Conservation (phyloP, 768 basidiomycete genomes). For the Calocera viscosa region DNA sequence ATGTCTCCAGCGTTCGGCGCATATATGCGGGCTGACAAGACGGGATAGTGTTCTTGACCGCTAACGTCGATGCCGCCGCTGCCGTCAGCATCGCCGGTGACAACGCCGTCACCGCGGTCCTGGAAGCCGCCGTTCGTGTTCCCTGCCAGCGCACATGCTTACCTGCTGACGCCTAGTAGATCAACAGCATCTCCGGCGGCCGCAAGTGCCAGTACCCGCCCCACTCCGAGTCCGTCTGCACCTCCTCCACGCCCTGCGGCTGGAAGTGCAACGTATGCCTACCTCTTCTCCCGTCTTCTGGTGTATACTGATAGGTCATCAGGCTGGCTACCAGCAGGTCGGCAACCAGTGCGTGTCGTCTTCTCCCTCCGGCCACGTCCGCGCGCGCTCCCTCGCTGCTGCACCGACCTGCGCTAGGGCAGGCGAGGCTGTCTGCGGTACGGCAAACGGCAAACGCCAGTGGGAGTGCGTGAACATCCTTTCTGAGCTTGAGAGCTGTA, state of each 20-base stretch:
- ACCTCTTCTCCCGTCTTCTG: neutral
- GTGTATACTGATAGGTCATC: neutral
- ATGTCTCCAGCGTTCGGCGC: neutral
- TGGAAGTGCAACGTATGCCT: neutral
- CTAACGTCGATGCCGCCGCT: neutral
- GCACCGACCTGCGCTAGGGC: neutral
- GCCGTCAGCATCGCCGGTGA: neutral
- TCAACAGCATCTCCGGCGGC: neutral
- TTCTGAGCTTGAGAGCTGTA: constrained; percentile 7
- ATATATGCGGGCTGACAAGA: neutral
- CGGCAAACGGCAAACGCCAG: neutral
- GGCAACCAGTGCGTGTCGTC: neutral
- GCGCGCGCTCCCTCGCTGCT: neutral
- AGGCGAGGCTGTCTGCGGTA: neutral
- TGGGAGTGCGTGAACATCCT: constrained; percentile 2
- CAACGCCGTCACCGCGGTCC: neutral
- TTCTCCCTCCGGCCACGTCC: neutral
- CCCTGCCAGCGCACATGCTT: no score
- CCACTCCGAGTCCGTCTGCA: neutral
- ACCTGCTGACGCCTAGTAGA: neutral
- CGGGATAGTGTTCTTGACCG: neutral
- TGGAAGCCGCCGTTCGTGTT: neutral
- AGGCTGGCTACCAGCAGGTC: neutral
- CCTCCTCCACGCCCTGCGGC: neutral
- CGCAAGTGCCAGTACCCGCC: neutral